Conservation (phyloP, 495 filamentous ascomycete species). For the Trichoderma gamsii region DNA sequence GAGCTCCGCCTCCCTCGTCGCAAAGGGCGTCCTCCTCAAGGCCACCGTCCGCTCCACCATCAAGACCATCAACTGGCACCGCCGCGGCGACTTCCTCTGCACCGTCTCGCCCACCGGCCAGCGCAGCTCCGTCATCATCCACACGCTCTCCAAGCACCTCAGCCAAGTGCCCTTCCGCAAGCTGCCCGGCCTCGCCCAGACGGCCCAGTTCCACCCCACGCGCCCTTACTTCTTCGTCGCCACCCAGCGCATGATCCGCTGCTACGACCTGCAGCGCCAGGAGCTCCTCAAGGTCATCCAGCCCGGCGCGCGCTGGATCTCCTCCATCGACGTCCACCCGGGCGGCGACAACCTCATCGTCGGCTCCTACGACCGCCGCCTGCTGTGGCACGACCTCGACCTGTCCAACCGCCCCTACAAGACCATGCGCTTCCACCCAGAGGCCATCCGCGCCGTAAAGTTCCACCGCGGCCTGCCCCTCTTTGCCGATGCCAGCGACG, state of each 20-base stretch:
- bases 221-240: constrained; percentile 93
- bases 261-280: constrained; percentile 85
- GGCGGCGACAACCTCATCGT: constrained; percentile 90
- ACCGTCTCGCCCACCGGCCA: constrained; percentile 79
- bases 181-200: constrained; percentile 76
- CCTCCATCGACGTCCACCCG: constrained; percentile 85
- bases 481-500: constrained; percentile 89
- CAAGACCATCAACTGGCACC: constrained; percentile 92
- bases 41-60: constrained; percentile 73
- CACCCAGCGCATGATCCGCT: constrained; percentile 83
- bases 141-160: constrained; percentile 88
- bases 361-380: constrained; percentile 84
- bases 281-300: constrained; percentile 85
- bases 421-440: constrained; percentile 85
- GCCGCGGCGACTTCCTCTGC: constrained; percentile 88
- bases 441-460: constrained; percentile 80
- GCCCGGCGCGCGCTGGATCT: constrained; percentile 93
- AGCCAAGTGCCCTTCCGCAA: constrained; percentile 93
- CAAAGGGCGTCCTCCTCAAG: constrained; percentile 69
- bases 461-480: constrained; percentile 84
- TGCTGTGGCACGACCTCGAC: constrained; percentile 96
- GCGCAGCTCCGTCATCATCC: constrained; percentile 82
- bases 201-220: constrained; percentile 87
- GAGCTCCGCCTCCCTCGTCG: constrained; percentile 55
- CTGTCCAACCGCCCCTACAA: constrained; percentile 87